phyloP scores from a whole-genome alignment of 768 basidiomycete species.

The Calocybe gangraenosa region DNA sequence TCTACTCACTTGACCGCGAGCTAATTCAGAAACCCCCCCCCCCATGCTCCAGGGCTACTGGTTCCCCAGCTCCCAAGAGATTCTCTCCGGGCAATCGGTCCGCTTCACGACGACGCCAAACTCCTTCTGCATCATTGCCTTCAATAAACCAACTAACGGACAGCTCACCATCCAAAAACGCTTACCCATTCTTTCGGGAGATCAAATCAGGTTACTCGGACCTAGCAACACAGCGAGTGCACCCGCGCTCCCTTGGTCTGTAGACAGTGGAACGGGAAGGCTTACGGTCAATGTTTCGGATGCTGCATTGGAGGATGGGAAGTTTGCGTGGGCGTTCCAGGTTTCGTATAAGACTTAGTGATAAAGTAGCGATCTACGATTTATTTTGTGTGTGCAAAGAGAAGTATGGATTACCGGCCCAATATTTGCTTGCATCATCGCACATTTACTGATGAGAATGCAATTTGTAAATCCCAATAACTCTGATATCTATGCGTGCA shows the following conservation, averaged over 20 bases:
- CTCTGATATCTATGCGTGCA: conserved; percentile 72
- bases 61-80: conserved; percentile 40
- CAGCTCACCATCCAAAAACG: conserved; percentile 31
- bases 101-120: conserved; percentile 46
- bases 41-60: conserved; percentile 37
- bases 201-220: conserved; percentile 37
- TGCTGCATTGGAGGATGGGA: conserved; percentile 9
- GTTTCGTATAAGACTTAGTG: conserved; percentile 11
- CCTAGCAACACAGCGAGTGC: conserved; percentile 17
- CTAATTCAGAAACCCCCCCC: too few species aligned
- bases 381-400: too few species aligned
- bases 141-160: conserved; percentile 30
- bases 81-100: conserved; percentile 23
- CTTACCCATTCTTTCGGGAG: conserved; percentile 40
- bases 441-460: too few species aligned
- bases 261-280: conserved; percentile 22
- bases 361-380: too few species aligned
- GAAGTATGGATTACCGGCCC: too few species aligned
- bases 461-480: too few species aligned
- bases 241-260: conserved; percentile 24
- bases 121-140: conserved; percentile 49
- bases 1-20: too few species aligned
- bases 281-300: conserved; percentile 23
- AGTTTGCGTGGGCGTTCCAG: conserved; percentile 25
- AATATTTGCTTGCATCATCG: too few species aligned